phyloP scores from a whole-genome alignment of 306 rosid species.

The Malus sieversii region DNA sequence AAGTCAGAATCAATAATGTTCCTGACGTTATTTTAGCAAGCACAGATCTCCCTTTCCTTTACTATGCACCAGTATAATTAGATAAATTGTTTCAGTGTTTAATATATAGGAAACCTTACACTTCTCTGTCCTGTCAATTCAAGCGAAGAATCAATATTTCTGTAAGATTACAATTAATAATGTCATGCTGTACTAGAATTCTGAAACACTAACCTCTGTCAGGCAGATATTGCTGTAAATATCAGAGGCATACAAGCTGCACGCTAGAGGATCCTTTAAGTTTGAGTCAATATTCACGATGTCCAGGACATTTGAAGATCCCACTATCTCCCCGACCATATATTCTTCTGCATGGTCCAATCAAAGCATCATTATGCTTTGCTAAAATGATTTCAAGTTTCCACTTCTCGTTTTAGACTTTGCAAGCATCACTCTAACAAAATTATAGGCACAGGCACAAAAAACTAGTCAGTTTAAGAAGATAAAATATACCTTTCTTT shows the following conservation, averaged over 20 bases:
- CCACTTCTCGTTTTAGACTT: not conserved
- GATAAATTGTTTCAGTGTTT: not conserved
- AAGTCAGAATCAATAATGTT: conserved; percentile 9
- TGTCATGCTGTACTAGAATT: not conserved
- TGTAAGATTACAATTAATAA: not conserved
- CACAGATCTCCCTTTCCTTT: not conserved
- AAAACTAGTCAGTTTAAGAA: not conserved
- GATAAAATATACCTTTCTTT: conserved; percentile 44
- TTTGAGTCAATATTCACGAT: conserved; percentile 51
- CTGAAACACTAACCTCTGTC: conserved; percentile 60
- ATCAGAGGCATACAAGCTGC: conserved; percentile 70
- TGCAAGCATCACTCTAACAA: not conserved
- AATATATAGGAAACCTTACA: not conserved
- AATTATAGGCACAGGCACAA: not conserved
- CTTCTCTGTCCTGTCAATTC: not conserved
- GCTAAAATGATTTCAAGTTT: not conserved
- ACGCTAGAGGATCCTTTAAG: conserved; percentile 50
- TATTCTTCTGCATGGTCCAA: conserved; percentile 43
- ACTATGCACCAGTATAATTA: not conserved
- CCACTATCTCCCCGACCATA: conserved; percentile 29
- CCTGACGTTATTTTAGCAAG: not conserved
- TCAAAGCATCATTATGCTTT: conserved; percentile 10
- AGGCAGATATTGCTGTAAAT: conserved; percentile 49
- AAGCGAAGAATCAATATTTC: not conserved
- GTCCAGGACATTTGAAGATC: conserved; percentile 26